phyloP scores from a whole-genome alignment of 2,329 filamentous ascomycete genomes.

The Colletotrichum australisinense region DNA sequence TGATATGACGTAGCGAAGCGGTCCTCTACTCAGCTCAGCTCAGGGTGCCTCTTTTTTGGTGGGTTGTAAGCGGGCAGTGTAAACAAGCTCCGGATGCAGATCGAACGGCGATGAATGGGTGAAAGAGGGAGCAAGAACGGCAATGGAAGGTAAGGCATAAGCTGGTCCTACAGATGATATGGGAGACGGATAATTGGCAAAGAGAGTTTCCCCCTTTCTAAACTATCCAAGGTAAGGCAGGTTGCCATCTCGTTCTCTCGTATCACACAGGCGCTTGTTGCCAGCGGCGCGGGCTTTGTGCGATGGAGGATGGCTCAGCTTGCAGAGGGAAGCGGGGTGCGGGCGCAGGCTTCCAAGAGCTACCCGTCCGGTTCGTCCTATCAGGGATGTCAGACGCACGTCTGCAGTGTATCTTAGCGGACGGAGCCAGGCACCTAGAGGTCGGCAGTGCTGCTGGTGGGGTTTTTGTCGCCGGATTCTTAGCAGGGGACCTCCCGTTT shows the following conservation, averaged over 20 bases:
- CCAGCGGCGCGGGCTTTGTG: constrained; percentile 23
- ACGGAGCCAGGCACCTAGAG: neutral
- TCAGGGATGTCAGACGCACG: neutral
- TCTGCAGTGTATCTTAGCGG: neutral
- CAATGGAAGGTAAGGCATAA: neutral
- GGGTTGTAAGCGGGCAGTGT: constrained; percentile 8
- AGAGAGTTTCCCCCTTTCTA: neutral
- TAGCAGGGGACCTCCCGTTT: neutral
- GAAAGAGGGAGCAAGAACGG: neutral
- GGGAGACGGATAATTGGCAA: neutral
- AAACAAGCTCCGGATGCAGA: constrained; percentile 15
- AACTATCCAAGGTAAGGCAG: neutral
- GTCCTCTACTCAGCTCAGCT: constrained; percentile 15
- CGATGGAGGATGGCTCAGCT: constrained; percentile 26
- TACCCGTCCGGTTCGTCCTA: constrained; percentile 18
- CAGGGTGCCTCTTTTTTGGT: neutral
- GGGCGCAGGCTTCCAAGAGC: constrained; percentile 28
- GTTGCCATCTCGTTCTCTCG: constrained; percentile 7
- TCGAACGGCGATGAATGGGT: neutral
- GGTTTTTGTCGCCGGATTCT: constrained; percentile 10
- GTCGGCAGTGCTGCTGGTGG: constrained; percentile 30
- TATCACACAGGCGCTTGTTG: constrained; percentile 18
- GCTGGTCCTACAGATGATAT: neutral
- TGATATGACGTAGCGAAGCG: constrained; percentile 33
- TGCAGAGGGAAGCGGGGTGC: constrained; percentile 24